These are phyloP conservation scores for Lactifluus echinatus DNA, from an alignment of 768 basidiomycete genomes.

Conservation along the genomic window DNA sequence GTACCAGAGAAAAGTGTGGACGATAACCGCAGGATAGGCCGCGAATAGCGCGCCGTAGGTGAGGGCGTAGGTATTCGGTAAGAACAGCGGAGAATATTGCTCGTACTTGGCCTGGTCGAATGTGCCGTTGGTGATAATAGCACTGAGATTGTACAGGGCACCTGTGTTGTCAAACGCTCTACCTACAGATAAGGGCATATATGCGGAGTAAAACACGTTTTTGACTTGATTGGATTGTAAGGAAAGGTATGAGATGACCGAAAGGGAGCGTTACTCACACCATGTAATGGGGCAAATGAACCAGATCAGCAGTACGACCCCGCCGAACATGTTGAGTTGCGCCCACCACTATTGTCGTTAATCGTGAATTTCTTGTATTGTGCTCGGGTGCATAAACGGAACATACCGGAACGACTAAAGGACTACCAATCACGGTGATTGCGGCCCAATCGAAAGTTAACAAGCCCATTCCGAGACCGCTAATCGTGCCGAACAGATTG, in stretches of 20 bases:
- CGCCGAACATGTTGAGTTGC: too few species aligned
- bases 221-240: slow-evolving; percentile 31
- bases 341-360: too few species aligned
- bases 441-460: slow-evolving; percentile 91
- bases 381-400: slow-evolving; percentile 55
- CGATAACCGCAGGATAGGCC: slow-evolving; percentile 63
- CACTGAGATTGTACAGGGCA: slow-evolving; percentile 44
- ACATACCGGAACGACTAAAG: too few species aligned
- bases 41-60: slow-evolving; percentile 78
- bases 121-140: slow-evolving; percentile 47
- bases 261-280: too few species aligned
- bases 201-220: slow-evolving; percentile 40
- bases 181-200: not conserved
- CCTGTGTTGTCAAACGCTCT: slow-evolving; percentile 73
- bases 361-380: too few species aligned
- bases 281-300: slow-evolving; percentile 34
- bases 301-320: slow-evolving; percentile 66
- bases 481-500: not conserved
- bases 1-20: slow-evolving; percentile 65
- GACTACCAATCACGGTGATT: too few species aligned
- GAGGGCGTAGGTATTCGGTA: slow-evolving; percentile 65
- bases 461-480: slow-evolving; percentile 46
- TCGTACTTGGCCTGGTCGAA: slow-evolving; percentile 49
- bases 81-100: slow-evolving; percentile 51
- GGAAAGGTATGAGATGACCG: not conserved